Conservation (phyloP, 441 rosid genomes). For the Adansonia grandidieri region DNA sequence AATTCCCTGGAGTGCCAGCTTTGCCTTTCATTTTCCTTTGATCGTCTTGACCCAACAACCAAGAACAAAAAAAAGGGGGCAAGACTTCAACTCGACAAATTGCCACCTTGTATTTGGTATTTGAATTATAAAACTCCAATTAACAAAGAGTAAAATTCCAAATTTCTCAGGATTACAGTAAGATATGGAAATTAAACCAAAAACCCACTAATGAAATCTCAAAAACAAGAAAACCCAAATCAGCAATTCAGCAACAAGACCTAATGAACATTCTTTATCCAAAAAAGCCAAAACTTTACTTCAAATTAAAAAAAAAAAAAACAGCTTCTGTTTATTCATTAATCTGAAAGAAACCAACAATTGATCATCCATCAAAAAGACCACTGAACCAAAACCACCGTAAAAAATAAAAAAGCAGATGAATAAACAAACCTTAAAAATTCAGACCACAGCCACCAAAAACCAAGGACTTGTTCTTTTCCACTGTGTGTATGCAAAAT, state of each 20-base stretch:
- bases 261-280: neutral
- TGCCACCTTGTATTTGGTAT: slow-evolving; percentile 4
- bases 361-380: slow-evolving; percentile 9
- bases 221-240: slow-evolving; percentile 18
- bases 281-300: slow-evolving; percentile 8
- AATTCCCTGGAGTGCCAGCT: slow-evolving; percentile 37
- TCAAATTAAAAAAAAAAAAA: slow-evolving; percentile 14
- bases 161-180: neutral
- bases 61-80: neutral
- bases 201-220: slow-evolving; percentile 27
- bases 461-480: slow-evolving; percentile 9
- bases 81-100: slow-evolving; percentile 18
- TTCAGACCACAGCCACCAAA: slow-evolving; percentile 21
- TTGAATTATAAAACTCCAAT: neutral
- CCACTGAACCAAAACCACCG: slow-evolving; percentile 25
- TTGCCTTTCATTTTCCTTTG: slow-evolving; percentile 49
- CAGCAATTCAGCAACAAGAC: slow-evolving; percentile 17
- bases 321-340: slow-evolving; percentile 18
- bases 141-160: neutral
- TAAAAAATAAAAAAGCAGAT: slow-evolving; percentile 11
- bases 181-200: slow-evolving; percentile 6
- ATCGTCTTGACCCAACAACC: slow-evolving; percentile 12
- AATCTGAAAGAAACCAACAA: slow-evolving; percentile 20
- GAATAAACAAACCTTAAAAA: slow-evolving; percentile 15
- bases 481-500: neutral